Percentiles rank a stretch among this genome's conserved stretches.
These are phyloP conservation scores for Neurospora crassa DNA, from an alignment of 2,329 filamentous ascomycete genomes.

Conservation along the genomic window DNA sequence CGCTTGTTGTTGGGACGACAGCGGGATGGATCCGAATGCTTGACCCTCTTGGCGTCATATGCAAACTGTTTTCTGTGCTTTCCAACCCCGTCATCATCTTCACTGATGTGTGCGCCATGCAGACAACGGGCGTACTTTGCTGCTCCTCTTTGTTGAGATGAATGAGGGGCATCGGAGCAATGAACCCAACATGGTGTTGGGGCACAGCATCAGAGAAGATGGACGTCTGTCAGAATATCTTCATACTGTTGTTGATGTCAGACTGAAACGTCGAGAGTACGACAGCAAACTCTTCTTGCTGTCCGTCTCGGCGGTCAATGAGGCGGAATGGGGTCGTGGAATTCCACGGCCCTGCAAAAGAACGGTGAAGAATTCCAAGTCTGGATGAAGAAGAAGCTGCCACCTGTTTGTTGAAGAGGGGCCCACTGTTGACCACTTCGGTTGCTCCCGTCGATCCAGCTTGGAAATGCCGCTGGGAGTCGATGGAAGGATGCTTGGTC, in stretches of 20 bases:
- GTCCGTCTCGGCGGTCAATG: background rate
- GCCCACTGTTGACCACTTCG: background rate
- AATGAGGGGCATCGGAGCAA: background rate
- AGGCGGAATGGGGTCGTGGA: background rate
- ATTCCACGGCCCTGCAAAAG: background rate
- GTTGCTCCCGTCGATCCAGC: background rate
- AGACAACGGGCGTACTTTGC: background rate
- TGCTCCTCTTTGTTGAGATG: background rate
- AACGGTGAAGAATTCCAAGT: background rate
- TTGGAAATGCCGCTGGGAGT: background rate
- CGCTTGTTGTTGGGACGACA: background rate
- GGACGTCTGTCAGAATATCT: background rate
- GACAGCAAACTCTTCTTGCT: background rate
- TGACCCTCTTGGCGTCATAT: slow-evolving; percentile 1
- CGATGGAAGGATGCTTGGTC: background rate
- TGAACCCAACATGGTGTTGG: background rate
- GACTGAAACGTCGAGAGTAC: background rate
- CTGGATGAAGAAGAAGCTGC: background rate
- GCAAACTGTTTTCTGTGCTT: background rate
- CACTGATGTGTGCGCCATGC: background rate
- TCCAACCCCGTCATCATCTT: slow-evolving; percentile 4
- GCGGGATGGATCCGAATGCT: background rate
- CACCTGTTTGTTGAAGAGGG: background rate
- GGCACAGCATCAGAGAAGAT: background rate
- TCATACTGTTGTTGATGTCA: background rate